phyloP scores from a whole-genome alignment of 1,284 basidiomycete species.

The Agaricales sp. region DNA sequence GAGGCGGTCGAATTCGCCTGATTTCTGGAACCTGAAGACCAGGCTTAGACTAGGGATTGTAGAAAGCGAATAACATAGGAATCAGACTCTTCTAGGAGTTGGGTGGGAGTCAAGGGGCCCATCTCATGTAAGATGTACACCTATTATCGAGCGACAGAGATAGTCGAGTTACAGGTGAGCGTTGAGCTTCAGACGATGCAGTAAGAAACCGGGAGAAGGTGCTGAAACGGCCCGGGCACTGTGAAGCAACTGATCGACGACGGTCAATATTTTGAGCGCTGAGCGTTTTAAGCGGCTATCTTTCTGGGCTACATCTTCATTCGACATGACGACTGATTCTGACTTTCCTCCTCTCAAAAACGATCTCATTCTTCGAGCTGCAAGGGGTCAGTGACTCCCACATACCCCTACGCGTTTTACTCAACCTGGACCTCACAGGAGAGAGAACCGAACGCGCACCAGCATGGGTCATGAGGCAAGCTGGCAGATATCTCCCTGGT shows the following conservation, averaged over 20 bases:
- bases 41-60: too few relatives aligned
- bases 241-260: background rate
- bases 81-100: constrained; percentile 51
- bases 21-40: constrained; percentile 58
- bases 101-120: constrained; percentile 40
- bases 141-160: background rate
- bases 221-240: background rate
- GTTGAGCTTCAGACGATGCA: background rate
- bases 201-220: too few relatives aligned
- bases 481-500: constrained; percentile 94
- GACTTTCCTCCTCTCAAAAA: constrained; percentile 76
- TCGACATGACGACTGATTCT: constrained; percentile 17
- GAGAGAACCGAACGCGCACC: constrained; percentile 87
- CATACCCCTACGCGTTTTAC: background rate
- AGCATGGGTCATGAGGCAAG: constrained; percentile 99
- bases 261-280: background rate
- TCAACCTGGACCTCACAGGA: constrained; percentile 42
- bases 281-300: constrained; percentile 1
- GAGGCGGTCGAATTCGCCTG: constrained; percentile 68
- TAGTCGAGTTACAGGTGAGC: background rate
- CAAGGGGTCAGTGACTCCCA: constrained; percentile 43
- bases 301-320: background rate
- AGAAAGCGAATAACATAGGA: background rate
- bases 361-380: constrained; percentile 85
- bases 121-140: constrained; percentile 10